Conservation (phyloP, 345 rosid genomes). For the Raphanus sativus region DNA sequence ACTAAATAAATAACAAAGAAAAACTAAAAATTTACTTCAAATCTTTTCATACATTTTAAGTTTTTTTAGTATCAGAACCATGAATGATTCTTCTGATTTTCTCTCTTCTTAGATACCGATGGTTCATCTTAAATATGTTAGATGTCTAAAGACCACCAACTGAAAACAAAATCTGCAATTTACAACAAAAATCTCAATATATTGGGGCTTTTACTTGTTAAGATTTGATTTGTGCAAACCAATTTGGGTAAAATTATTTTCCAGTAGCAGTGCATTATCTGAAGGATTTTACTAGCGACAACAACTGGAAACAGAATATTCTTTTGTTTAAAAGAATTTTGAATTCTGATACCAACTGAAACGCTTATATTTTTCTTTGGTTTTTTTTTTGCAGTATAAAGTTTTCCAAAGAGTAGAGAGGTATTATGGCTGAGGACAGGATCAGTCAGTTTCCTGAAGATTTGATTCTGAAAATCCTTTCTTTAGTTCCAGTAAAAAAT, state of each 20-base stretch:
- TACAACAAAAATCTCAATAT: neutral
- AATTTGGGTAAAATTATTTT: neutral
- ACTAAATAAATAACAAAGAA: neutral
- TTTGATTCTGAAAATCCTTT: neutral
- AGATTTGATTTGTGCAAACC: neutral
- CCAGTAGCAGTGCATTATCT: neutral
- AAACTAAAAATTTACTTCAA: neutral
- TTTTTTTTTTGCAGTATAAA: neutral
- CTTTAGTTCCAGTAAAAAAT: slow-evolving; percentile 4
- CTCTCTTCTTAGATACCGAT: neutral
- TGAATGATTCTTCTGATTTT: neutral
- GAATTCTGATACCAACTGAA: neutral
- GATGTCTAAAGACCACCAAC: neutral
- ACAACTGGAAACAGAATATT: neutral
- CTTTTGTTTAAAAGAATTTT: neutral
- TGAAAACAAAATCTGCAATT: neutral
- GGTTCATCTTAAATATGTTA: neutral
- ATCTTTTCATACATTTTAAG: neutral
- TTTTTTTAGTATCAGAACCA: neutral
- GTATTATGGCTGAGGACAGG: neutral
- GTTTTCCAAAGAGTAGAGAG: neutral
- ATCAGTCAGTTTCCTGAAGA: neutral
- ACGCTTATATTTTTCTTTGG: neutral
- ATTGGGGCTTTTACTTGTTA: neutral
- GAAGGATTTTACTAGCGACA: too few species aligned